These are phyloP conservation scores for Dactylella cylindrospora DNA, from an alignment of 2,329 filamentous ascomycete species.

Conservation along the genomic window DNA sequence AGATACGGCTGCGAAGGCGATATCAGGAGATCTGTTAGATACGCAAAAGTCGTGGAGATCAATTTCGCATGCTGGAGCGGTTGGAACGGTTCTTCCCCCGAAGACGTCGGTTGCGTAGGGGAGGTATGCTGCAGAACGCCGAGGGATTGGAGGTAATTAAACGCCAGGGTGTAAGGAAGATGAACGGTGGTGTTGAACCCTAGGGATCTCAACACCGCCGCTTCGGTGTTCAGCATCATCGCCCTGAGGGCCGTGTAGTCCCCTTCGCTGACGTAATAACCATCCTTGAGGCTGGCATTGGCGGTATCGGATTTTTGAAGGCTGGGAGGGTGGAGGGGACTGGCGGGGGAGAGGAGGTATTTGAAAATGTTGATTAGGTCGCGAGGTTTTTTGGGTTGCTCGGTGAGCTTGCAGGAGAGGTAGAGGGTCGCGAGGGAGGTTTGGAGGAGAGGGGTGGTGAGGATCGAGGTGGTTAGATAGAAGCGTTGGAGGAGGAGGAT, in stretches of 20 bases:
- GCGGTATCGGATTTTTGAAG: conserved; percentile 49
- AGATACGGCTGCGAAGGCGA: conserved; percentile 87
- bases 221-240: conserved; percentile 71
- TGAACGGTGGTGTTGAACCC: conserved; percentile 83
- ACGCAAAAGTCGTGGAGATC: conserved; percentile 67
- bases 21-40: conserved; percentile 82
- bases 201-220: conserved; percentile 71
- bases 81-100: conserved; percentile 41
- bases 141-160: conserved; percentile 90
- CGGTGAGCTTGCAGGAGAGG: conserved; percentile 78
- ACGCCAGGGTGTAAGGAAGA: conserved; percentile 78
- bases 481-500: conserved; percentile 46
- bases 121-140: conserved; percentile 60
- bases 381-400: conserved; percentile 72
- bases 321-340: conserved; percentile 55
- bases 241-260: conserved; percentile 67
- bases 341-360: conserved; percentile 69
- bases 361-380: conserved; percentile 82
- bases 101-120: conserved; percentile 44
- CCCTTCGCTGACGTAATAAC: conserved; percentile 72
- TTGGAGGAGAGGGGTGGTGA: conserved; percentile 59
- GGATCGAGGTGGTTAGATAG: conserved; percentile 44
- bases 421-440: conserved; percentile 80
- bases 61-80: conserved; percentile 56
- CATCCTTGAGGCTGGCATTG: conserved; percentile 52